Evolutionary conservation across 2,329 filamentous ascomycete genomes (phyloP), one percentile per base, ranked within the genome.

Genomic region (Xylogone sp.): DNA sequence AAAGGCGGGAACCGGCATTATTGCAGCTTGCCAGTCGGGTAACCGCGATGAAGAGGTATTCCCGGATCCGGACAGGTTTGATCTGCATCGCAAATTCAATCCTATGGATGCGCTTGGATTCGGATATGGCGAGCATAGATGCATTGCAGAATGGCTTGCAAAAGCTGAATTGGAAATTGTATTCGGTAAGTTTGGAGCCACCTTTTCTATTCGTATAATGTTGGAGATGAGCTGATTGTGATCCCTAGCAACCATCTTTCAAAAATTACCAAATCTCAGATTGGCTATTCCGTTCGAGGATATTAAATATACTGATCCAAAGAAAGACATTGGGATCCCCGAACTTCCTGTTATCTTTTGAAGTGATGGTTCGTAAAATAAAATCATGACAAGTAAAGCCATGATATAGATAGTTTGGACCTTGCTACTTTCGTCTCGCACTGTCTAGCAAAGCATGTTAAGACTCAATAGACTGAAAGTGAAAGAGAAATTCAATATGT

Each of bases 31-130:
- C 21, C 69, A 73, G 56, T 75, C 71, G 16, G 75, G 69, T 24
- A 76, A 77, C 58, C 63, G 76, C 2, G 75, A 78, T 57, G 71
- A 72, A 49, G 71, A 75, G 0, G 58, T 74, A 9, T 75, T 74
- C 51, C 57, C 59, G 5, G 52, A 71, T 49, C 63, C 73, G 2
- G 69, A 76, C 51, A 57, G 51, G 12, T 78, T 78, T 56, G 63
- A 76, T 58, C 71, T 77, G 60, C 66, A 70, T 53, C 68, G 73
- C 20, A 60, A 62, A 31, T 64, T 65, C 44, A 64, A 64, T 2
- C 44, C 55, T 3, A 60, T 69, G 45, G 65, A 71, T 43, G 68
- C 68, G 0, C 64, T 77, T 12, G 75, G 74, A 0, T 77, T 69
- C 59, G 75, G 74, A 0, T 77, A 68, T 55, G 75, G 74, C 1